phyloP scores from a whole-genome alignment of 352 stramenopile genomes.

The Phytopythium sindhum region DNA sequence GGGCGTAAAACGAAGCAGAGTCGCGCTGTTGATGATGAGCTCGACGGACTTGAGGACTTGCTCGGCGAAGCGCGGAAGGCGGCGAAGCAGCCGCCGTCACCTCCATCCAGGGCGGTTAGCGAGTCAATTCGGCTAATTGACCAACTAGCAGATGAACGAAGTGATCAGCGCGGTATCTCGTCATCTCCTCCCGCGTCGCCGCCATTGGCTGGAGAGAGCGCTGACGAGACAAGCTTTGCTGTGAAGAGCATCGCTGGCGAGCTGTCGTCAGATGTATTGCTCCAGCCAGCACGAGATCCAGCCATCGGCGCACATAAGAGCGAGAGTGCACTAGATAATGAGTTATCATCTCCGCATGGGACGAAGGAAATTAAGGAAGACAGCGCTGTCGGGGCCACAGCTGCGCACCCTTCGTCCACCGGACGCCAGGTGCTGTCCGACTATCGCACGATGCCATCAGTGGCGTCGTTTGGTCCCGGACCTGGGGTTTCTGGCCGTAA shows the following conservation, averaged over 20 bases:
- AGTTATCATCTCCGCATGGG: not conserved
- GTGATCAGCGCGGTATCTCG: not conserved
- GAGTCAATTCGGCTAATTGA: not conserved
- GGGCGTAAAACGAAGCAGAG: not conserved
- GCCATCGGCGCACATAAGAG: not conserved
- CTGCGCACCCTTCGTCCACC: conserved; percentile 28
- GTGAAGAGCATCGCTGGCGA: too few relatives aligned
- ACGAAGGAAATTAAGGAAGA: not conserved
- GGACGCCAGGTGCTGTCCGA: conserved; percentile 69
- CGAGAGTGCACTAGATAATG: not conserved
- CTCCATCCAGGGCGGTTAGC: not conserved
- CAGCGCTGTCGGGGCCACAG: not conserved
- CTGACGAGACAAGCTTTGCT: not conserved
- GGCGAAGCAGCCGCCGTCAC: not conserved
- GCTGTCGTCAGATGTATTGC: not conserved
- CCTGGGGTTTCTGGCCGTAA: conserved; percentile 12
- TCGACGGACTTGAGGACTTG: not conserved
- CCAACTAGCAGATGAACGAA: not conserved
- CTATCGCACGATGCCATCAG: conserved; percentile 58
- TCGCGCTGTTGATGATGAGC: not conserved
- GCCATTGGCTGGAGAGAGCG: not conserved
- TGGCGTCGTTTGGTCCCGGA: conserved; percentile 49
- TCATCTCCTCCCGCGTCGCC: too few relatives aligned
- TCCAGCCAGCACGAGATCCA: too few relatives aligned
- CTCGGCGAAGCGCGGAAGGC: not conserved